Percentiles rank a stretch among this genome's conserved stretches.
These are phyloP conservation scores for Globisporangium mamillatum DNA, from an alignment of 352 stramenopile species.

Conservation along the genomic window DNA sequence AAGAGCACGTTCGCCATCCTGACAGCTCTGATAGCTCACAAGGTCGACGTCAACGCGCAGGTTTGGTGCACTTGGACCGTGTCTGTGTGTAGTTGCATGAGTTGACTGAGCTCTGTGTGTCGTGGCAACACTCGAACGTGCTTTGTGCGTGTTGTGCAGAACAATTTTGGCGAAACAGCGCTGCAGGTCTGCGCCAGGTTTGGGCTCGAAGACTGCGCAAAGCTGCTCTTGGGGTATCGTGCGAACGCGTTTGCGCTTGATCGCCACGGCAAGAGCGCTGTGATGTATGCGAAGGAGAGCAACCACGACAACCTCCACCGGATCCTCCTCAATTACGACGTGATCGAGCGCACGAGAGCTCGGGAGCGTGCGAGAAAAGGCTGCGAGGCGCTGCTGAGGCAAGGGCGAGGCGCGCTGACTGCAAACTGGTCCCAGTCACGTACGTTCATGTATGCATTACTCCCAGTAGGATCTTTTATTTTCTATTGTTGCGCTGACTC, in stretches of 20 bases:
- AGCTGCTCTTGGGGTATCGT: slow-evolving; percentile 44
- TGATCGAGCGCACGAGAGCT: slow-evolving; percentile 34
- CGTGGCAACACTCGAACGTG: not conserved
- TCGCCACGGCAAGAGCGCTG: slow-evolving; percentile 35
- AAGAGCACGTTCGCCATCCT: slow-evolving; percentile 42
- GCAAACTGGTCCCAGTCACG: slow-evolving; percentile 50
- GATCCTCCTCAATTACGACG: slow-evolving; percentile 39
- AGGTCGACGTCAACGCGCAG: slow-evolving; percentile 49
- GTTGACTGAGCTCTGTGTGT: not conserved
- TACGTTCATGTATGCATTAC: slow-evolving; percentile 19
- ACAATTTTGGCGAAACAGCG: slow-evolving; percentile 56
- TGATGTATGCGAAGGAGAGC: slow-evolving; percentile 39
- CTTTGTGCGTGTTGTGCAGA: slow-evolving; percentile 29
- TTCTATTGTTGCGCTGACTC: no score
- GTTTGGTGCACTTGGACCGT: slow-evolving; percentile 18
- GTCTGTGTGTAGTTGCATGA: not conserved
- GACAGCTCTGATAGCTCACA: slow-evolving; percentile 29
- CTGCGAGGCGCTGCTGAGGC: slow-evolving; percentile 28
- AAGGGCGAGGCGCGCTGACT: slow-evolving; percentile 40
- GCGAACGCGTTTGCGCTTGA: slow-evolving; percentile 35
- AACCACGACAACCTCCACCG: slow-evolving; percentile 33
- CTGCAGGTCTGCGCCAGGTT: slow-evolving; percentile 55
- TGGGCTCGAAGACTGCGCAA: slow-evolving; percentile 50
- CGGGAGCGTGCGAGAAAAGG: slow-evolving; percentile 32
- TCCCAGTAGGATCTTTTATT: not conserved